phyloP scores from a whole-genome alignment of 148 eudicot genomes.

The Silene latifolia region DNA sequence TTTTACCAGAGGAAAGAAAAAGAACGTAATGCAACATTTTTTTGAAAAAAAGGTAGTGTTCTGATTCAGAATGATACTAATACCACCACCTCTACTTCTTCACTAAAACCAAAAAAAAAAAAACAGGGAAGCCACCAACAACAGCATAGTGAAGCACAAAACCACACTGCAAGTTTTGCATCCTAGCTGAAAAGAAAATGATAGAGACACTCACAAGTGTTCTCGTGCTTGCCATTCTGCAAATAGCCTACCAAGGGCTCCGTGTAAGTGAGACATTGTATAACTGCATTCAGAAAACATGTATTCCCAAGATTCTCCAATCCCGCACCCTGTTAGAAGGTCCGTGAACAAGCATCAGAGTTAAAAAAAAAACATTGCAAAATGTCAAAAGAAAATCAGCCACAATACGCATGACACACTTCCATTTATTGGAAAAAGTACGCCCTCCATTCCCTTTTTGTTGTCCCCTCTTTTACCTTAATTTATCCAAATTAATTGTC shows the following conservation, averaged over 20 bases:
- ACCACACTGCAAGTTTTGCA: neutral
- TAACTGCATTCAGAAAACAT: slow-evolving; percentile 80
- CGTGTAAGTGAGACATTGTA: slow-evolving; percentile 91
- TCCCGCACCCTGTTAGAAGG: slow-evolving; percentile 67
- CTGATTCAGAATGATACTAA: too few species aligned
- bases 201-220: slow-evolving; percentile 55
- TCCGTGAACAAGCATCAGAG: too few species aligned
- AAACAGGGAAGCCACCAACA: too few species aligned
- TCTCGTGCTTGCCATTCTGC: slow-evolving; percentile 88
- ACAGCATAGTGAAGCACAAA: neutral
- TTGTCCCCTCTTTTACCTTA: too few species aligned
- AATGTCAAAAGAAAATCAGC: too few species aligned
- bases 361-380: too few species aligned
- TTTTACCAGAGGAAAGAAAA: neutral
- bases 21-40: neutral
- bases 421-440: too few species aligned
- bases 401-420: neutral
- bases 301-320: slow-evolving; percentile 90
- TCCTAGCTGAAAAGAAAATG: neutral
- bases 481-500: too few species aligned
- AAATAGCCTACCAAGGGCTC: slow-evolving; percentile 89
- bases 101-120: too few species aligned
- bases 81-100: too few species aligned
- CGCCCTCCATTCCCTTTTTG: too few species aligned
- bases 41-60: too few species aligned